Base-by-base conservation (phyloP, 768 basidiomycete genomes). In the Xerocomus spinulosus region DNA sequence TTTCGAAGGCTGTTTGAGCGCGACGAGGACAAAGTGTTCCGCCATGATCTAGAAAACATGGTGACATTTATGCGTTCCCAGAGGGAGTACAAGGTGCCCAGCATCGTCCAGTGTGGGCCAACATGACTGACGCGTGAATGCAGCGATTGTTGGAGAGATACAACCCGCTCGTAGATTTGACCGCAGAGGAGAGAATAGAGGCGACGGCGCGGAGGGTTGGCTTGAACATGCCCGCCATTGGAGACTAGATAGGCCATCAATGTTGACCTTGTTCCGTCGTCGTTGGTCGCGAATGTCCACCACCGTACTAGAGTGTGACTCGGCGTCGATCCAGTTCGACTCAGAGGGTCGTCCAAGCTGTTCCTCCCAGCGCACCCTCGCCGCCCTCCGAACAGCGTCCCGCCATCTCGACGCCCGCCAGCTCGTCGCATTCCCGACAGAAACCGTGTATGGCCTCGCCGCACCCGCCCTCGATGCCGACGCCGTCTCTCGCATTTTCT, bases 361-460 rank as follows among this genome's bases (percentile, higher is more conserved):
- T 43, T 60, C 75, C 7, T 79, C 74, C 28, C 57, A 67, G 18
- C 71, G 76, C 45, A 83, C 87, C 5, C 64, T 70, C 17, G 61
- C 70, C 21, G 76, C 83, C 17, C 70, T 92, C 51, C 62, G 73
- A 41, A 58, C 63, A 17, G 90, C 88, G 1, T 70, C 81, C 6
- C 70, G 73, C 47, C 73, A 78, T 47, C 75, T 74, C 38, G 56
- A 75, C 28, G 69, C 69, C 20, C 57, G 66, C 14, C 71, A 80
- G 48, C 74, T 79, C 18, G 86, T 98, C 46, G 94, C 85, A 0
- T 89, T 99, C 62, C 95, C 96, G 0, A 97, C 96, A 25, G 96
- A 99, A 69, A 98, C 96, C 0, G 96, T 99, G 10, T 99, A 98
- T 67, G 96, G 96, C 1, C 81, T 99, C n/a, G 96, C 89, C 24